A percentile compares a stretch with the other conserved stretches of the same genome.
Evolutionary conservation across 1,139 yeast species (phyloP).

Genomic region (Candida tropicalis): DNA sequence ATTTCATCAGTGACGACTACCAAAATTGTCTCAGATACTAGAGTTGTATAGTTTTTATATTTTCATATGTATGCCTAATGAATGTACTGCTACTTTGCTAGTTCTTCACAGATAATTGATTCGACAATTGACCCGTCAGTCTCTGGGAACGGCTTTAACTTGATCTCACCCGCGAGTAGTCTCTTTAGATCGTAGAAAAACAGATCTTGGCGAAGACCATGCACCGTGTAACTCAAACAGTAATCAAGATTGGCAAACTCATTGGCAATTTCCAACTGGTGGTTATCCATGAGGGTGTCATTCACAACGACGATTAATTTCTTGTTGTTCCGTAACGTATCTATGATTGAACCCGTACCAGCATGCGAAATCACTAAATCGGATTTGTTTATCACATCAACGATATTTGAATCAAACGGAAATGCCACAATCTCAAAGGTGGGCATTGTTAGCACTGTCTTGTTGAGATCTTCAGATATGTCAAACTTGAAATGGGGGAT

Average conservation of each 20-base stretch:
- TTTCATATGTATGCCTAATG: not conserved
- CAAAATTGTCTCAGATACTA: constrained; percentile 12
- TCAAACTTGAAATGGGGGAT: constrained; percentile 15
- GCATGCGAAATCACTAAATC: constrained; percentile 84
- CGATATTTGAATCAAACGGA: constrained; percentile 49
- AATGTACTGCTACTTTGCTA: constrained; percentile 7
- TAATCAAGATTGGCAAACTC: constrained; percentile 42
- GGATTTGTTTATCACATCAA: constrained; percentile 36
- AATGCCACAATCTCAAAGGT: constrained; percentile 39
- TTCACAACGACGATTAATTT: constrained; percentile 74
- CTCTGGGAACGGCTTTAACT: constrained; percentile 8
- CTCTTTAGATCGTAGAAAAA: constrained; percentile 7
- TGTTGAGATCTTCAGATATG: constrained; percentile 4
- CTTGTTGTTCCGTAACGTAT: constrained; percentile 59
- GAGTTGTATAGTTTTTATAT: not conserved
- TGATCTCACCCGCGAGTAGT: constrained; percentile 8
- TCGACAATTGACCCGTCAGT: constrained; percentile 11
- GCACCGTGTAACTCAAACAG: constrained; percentile 16
- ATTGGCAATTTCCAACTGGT: constrained; percentile 77
- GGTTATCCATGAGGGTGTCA: constrained; percentile 76
- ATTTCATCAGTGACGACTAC: constrained; percentile 16
- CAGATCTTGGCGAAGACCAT: constrained; percentile 5
- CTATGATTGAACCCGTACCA: constrained; percentile 91
- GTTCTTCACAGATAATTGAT: constrained; percentile 14
- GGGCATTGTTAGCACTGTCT: not conserved